Base-by-base conservation (phyloP, 148 eudicot species). In the Silene uniflora region DNA sequence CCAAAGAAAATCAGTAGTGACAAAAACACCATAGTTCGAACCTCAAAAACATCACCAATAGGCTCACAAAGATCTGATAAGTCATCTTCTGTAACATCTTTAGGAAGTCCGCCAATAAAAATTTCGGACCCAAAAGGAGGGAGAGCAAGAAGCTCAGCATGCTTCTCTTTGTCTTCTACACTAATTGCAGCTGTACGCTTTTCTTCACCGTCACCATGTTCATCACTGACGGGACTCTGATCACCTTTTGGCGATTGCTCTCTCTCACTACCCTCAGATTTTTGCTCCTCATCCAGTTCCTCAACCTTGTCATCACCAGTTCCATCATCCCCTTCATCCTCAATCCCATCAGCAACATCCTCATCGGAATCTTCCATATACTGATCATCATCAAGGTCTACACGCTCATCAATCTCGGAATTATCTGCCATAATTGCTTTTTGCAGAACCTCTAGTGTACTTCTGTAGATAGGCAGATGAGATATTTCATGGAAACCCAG, bases 51-150 rank as follows among this genome's bases (percentile, higher is more conserved):
- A 29, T 90, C 93, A 44, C 97, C 98, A 2, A 94, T 60, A 35
- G 96, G 84, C 74, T 89, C 97, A 87, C 98, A 95, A 52, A 92
- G 96, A 70, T 92, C 96, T 73, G 88, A 83, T 32, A 95, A 79
- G 82, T 95, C 97, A 73, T 95, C 98, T 69, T 92, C 97, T 0
- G 90, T 73, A 76, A 84, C 81, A 81, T 92, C 97, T 63, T 90
- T 86, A 8, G 93, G 87, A 86, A 95, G 90, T 44, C 97, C 98
- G 65, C 98, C 98, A 60, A 95, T 87, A 73, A 92, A 95, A 75
- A 95, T 84, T 80, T 95, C 98, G 44, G 98, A 88, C 13, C 98
- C 97, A 75, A 82, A 89, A 67, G 98, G 97, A 69, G 98, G 98
- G 71, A 89, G 92, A 76, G 89, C 81, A 74, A 95, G 93, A 80